Conservation (phyloP, 106 monocot genomes). For the Cymbidium sinense region DNA sequence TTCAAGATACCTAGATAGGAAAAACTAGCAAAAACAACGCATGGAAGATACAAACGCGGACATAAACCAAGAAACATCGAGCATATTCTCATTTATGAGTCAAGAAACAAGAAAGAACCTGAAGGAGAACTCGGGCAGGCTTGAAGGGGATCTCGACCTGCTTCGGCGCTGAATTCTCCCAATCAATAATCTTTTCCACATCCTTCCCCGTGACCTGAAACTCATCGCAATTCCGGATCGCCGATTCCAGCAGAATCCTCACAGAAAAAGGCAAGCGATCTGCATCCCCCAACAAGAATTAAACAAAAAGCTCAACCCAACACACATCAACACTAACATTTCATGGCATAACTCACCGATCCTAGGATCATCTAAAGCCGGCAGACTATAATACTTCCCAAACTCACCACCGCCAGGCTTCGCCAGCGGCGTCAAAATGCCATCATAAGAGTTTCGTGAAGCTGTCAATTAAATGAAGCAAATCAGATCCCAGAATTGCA, state of each 20-base stretch:
- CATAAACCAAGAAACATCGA: not conserved
- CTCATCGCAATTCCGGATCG: slow-evolving; percentile 87
- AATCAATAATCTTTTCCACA: slow-evolving; percentile 92
- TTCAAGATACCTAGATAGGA: not conserved
- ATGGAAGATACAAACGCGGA: not conserved
- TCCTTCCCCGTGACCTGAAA: slow-evolving; percentile 79
- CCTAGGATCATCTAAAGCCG: slow-evolving; percentile 63
- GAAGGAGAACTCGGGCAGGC: slow-evolving; percentile 90
- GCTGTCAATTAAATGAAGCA: slow-evolving; percentile 16
- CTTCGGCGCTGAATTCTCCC: slow-evolving; percentile 82
- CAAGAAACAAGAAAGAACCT: slow-evolving; percentile 28
- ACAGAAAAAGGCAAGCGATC: slow-evolving; percentile 90
- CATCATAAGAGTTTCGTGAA: slow-evolving; percentile 43
- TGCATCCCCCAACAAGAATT: slow-evolving; percentile 15
- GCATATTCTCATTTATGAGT: not conserved
- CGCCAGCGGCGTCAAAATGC: slow-evolving; percentile 47
- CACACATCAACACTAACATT: not conserved
- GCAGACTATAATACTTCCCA: slow-evolving; percentile 78
- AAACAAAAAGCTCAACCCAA: not conserved
- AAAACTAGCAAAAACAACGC: not conserved
- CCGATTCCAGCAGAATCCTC: slow-evolving; percentile 82
- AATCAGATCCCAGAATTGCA: not conserved
- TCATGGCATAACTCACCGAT: slow-evolving; percentile 40
- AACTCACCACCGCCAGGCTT: slow-evolving; percentile 79
- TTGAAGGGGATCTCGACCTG: slow-evolving; percentile 97